A percentile compares a stretch with the other conserved stretches of the same genome.
These are phyloP conservation scores for Amylocarpus encephaloides DNA, from an alignment of 2,329 filamentous ascomycete genomes.

Conservation along the genomic window DNA sequence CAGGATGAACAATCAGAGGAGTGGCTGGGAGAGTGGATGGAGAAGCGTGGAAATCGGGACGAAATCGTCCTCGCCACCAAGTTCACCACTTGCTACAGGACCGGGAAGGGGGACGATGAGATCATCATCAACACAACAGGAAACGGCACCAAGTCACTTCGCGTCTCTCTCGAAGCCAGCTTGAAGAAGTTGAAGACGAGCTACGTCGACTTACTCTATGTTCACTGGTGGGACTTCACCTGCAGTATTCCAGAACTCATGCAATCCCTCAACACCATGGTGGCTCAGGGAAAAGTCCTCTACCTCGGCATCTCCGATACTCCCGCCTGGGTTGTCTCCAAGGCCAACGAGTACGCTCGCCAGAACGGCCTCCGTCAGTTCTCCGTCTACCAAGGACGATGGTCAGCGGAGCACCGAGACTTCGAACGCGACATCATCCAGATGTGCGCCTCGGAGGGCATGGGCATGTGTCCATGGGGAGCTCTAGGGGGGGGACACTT, in stretches of 20 bases:
- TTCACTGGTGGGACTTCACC: slow-evolving; percentile 65
- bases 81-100: slow-evolving; percentile 31
- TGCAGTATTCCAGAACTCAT: slow-evolving; percentile 61
- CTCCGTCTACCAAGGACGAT: slow-evolving; percentile 61
- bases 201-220: slow-evolving; percentile 63
- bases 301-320: slow-evolving; percentile 64
- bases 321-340: slow-evolving; percentile 63
- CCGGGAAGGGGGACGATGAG: slow-evolving; percentile 26
- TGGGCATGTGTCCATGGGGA: slow-evolving; percentile 52
- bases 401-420: slow-evolving; percentile 57
- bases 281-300: slow-evolving; percentile 54
- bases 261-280: slow-evolving; percentile 58
- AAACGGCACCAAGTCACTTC: slow-evolving; percentile 57
- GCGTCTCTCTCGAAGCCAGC: slow-evolving; percentile 48
- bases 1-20: slow-evolving; percentile 53
- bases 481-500: slow-evolving; percentile 45
- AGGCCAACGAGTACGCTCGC: slow-evolving; percentile 63
- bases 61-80: slow-evolving; percentile 65
- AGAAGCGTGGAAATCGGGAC: slow-evolving; percentile 55
- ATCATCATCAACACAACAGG: slow-evolving; percentile 45
- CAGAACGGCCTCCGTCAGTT: slow-evolving; percentile 65
- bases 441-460: slow-evolving; percentile 51
- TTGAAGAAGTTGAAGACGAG: slow-evolving; percentile 57
- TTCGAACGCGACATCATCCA: slow-evolving; percentile 57
- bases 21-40: slow-evolving; percentile 69